Conservation (phyloP, 2,329 filamentous ascomycete species). For the Trichophyton verrucosum region DNA sequence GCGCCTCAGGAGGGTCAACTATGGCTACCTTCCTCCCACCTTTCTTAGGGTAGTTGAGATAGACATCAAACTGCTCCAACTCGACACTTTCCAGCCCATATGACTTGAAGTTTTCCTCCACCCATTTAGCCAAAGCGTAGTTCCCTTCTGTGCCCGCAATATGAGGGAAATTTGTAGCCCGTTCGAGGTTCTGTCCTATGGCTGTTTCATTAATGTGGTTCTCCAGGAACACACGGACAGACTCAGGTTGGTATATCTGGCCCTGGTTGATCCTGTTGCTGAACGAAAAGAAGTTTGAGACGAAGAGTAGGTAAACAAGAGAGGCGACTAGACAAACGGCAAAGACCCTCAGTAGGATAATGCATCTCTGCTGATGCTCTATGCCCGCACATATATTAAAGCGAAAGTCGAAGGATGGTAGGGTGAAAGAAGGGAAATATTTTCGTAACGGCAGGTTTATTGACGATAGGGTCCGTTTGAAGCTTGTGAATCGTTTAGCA, state of each 20-base stretch:
- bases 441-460: conserved; percentile 41
- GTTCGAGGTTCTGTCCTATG: conserved; percentile 60
- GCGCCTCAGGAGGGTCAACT: conserved; percentile 53
- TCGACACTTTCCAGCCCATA: conserved; percentile 63
- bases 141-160: conserved; percentile 91
- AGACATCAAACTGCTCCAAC: conserved; percentile 72
- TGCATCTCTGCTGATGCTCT: conserved; percentile 41
- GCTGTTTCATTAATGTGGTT: conserved; percentile 55
- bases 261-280: conserved; percentile 51
- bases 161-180: conserved; percentile 75
- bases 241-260: conserved; percentile 72
- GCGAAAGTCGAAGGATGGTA: conserved; percentile 26
- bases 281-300: conserved; percentile 66
- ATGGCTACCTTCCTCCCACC: conserved; percentile 73
- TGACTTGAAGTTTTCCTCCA: conserved; percentile 61
- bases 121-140: conserved; percentile 71
- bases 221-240: conserved; percentile 63
- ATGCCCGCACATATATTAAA: conserved; percentile 24
- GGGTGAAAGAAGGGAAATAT: conserved; percentile 31
- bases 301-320: conserved; percentile 72
- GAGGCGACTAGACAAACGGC: conserved; percentile 63
- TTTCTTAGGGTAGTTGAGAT: conserved; percentile 76
- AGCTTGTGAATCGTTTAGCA: conserved; percentile 44
- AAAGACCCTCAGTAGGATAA: conserved; percentile 60
- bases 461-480: conserved; percentile 46